These are phyloP conservation scores for Pythium phragmitis DNA, from an alignment of 352 stramenopile species.

Conservation along the genomic window DNA sequence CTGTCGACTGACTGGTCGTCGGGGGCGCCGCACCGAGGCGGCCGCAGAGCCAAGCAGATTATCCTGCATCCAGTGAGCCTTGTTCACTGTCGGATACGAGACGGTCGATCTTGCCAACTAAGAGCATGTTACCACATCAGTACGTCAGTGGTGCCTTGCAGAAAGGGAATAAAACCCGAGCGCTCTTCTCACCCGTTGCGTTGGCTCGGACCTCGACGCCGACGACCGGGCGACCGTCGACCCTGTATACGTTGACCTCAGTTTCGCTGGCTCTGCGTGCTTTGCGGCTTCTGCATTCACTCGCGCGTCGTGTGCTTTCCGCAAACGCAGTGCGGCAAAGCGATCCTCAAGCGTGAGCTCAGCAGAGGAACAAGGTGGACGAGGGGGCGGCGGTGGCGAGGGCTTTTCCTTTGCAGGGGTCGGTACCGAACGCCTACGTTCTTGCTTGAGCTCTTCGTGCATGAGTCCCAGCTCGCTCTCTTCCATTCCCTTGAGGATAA, in stretches of 20 bases:
- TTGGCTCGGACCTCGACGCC: not conserved
- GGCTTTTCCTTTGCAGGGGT: not conserved
- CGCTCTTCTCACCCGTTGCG: not conserved
- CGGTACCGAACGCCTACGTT: conserved; percentile 7
- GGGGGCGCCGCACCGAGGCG: conserved; percentile 15
- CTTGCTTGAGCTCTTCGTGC: conserved; percentile 45
- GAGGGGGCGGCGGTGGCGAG: conserved; percentile 3
- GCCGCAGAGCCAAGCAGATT: conserved; percentile 9
- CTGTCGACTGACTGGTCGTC: conserved; percentile 39
- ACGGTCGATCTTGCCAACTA: conserved; percentile 15
- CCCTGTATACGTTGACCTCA: conserved; percentile 10
- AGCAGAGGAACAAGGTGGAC: conserved; percentile 16
- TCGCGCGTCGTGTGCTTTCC: conserved; percentile 26
- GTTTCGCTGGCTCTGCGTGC: not conserved
- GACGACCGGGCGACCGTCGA: not conserved
- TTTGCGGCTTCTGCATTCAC: not conserved
- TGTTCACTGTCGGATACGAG: conserved; percentile 55
- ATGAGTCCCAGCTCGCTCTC: conserved; percentile 58
- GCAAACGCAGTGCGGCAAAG: conserved; percentile 48
- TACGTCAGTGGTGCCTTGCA: not conserved
- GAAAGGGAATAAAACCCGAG: not conserved
- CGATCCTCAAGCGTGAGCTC: conserved; percentile 48
- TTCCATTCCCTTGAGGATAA: conserved; percentile 81
- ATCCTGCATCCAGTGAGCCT: conserved; percentile 59
- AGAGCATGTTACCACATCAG: not conserved